A percentile compares a stretch with the other conserved stretches of the same genome.
These are phyloP conservation scores for Phytophthora idaei DNA, from an alignment of 352 stramenopile genomes.

Conservation along the genomic window DNA sequence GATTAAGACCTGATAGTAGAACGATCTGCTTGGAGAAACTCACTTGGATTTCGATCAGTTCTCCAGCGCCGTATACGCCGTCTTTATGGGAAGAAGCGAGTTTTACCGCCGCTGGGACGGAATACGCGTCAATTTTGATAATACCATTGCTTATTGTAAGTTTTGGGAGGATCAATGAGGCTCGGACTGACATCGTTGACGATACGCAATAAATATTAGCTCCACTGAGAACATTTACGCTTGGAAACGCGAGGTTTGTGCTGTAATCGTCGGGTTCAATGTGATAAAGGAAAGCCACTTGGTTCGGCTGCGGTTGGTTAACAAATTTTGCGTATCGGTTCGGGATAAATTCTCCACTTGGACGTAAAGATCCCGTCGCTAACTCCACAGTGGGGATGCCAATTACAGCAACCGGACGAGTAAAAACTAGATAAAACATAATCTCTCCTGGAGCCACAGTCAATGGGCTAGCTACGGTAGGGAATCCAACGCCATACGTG, in stretches of 20 bases:
- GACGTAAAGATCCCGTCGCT: constrained; percentile 57
- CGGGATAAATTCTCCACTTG: constrained; percentile 45
- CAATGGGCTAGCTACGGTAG: constrained; percentile 50
- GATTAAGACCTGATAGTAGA: constrained; percentile 65
- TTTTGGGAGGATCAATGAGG: constrained; percentile 40
- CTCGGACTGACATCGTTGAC: constrained; percentile 45
- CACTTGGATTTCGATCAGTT: constrained; percentile 72
- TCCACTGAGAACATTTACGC: constrained; percentile 39
- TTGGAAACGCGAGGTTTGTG: constrained; percentile 60
- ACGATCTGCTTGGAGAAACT: constrained; percentile 72
- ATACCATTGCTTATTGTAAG: constrained; percentile 35
- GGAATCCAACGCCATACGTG: constrained; percentile 71
- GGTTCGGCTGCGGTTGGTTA: constrained; percentile 45
- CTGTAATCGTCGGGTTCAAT: constrained; percentile 61
- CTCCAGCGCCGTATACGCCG: constrained; percentile 59
- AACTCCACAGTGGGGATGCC: constrained; percentile 56
- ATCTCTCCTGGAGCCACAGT: constrained; percentile 68
- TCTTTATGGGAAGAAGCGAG: constrained; percentile 57
- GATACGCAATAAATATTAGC: constrained; percentile 55
- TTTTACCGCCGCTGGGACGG: constrained; percentile 62
- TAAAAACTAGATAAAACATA: constrained; percentile 71
- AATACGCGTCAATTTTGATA: constrained; percentile 57
- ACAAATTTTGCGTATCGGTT: constrained; percentile 59
- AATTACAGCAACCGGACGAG: constrained; percentile 52
- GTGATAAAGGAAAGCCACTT: constrained; percentile 72